phyloP scores from a whole-genome alignment of 768 basidiomycete genomes.

The Plicaturopsis crispa region DNA sequence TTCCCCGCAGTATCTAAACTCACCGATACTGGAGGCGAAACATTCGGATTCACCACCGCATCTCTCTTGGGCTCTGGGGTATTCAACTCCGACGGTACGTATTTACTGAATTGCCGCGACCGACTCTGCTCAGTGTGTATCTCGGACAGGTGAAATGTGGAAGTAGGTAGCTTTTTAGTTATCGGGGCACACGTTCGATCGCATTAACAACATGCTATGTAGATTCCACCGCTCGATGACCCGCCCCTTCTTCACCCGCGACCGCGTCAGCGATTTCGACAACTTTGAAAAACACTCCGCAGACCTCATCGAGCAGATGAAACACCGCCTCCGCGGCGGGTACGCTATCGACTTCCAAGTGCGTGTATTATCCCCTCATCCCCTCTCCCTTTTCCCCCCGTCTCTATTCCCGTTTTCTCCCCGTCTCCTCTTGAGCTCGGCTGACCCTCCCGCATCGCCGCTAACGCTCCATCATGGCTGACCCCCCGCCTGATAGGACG shows the following conservation, averaged over 20 bases:
- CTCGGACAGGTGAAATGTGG: conserved; percentile 44
- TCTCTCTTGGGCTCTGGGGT: conserved; percentile 56
- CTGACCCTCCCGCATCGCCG: too few relatives aligned
- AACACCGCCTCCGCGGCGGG: conserved; percentile 39
- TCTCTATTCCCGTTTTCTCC: conserved; percentile 1
- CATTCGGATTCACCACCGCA: conserved; percentile 34
- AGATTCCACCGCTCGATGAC: conserved; percentile 61
- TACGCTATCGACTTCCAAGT: conserved; percentile 56
- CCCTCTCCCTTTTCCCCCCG: conserved; percentile 8
- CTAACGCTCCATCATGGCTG: too few relatives aligned
- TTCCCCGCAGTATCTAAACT: background rate
- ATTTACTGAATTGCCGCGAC: too few relatives aligned
- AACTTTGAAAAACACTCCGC: conserved; percentile 51
- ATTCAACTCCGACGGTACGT: conserved; percentile 59
- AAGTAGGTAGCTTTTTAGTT: conserved; percentile 20
- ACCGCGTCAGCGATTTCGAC: conserved; percentile 53
- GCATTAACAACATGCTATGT: background rate
- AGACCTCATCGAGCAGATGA: conserved; percentile 32
- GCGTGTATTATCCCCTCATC: conserved; percentile 5
- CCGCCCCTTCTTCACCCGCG: conserved; percentile 56
- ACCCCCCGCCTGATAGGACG: conserved; percentile 43
- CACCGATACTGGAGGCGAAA: conserved; percentile 22
- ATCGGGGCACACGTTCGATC: background rate
- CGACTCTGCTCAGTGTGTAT: too few relatives aligned
- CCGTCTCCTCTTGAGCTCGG: too few relatives aligned